Evolutionary conservation across 1,284 basidiomycete species (phyloP), one percentile per base, ranked within the genome.

Genomic region (Ceratobasidium sp.): DNA sequence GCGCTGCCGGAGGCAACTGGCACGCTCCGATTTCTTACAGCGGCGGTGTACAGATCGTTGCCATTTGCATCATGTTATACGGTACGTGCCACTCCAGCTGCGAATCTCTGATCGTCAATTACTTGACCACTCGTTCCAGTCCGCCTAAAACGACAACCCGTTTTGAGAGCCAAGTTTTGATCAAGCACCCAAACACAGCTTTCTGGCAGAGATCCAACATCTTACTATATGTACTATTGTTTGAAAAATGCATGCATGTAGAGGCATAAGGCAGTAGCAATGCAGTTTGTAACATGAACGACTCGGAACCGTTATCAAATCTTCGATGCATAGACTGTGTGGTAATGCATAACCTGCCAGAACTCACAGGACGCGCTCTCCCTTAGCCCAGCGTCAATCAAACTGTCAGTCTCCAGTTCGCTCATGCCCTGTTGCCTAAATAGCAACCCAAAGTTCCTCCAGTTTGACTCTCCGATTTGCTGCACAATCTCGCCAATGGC

Each of bases 1-100:
- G 69, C 5, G 72, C 73, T 0, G 69, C 72, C 4, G 67, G 70
- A 8, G 55, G 67, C 17, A 73, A 73, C 40, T 76, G 75, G 75
- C 73, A 75, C 31, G 72, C 71, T 12, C 69, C 71, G 2, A 62
- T 70, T 10, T 35, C 32, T 2, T 73, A 68, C 43, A 69, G 62
- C 40, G 73, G 73, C n/a, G 68, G 65, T 29, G 54, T 72, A n/a
- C 73, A 73, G 47, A n/a, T 72, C 17, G 29, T 54, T n/a, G 73
- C 72, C 3, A 56, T 68, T 17, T 22, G 45, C 1, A n/a, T 71
- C 13, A 71, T 73, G 43, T 35, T 70, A 10, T 73, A 72, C 40
- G 69, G 72, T 71, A 35, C 5, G 71, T 58, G 8, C 40, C 25
- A 62, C 49, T 31, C 27, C 15, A 43, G 10, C 10, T 55, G 7